Conservation (phyloP, 2,329 filamentous ascomycete genomes). For the Trichoderma simmonsii region DNA sequence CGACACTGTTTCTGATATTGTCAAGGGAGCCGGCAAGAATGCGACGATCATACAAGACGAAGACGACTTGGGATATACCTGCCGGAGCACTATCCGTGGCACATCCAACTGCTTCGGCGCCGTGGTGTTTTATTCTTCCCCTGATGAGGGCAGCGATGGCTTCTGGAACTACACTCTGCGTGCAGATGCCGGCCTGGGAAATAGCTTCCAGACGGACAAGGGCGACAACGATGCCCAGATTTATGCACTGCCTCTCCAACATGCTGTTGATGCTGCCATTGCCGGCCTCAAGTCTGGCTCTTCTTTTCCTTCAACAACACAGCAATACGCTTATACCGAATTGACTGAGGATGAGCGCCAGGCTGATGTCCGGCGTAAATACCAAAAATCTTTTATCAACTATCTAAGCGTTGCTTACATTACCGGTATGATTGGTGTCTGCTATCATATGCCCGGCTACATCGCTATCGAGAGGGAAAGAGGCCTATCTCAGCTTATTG, state of each 20-base stretch:
- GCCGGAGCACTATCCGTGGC: constrained; percentile 58
- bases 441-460: constrained; percentile 68
- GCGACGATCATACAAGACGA: constrained; percentile 26
- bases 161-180: constrained; percentile 72
- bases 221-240: constrained; percentile 61
- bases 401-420: constrained; percentile 66
- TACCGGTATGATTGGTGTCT: constrained; percentile 65
- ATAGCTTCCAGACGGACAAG: constrained; percentile 53
- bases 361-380: constrained; percentile 55
- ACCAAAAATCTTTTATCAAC: constrained; percentile 62
- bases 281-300: constrained; percentile 16
- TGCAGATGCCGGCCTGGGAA: constrained; percentile 57
- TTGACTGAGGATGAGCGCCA: constrained; percentile 48
- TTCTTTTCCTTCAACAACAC: constrained; percentile 30
- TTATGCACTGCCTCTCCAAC: constrained; percentile 66
- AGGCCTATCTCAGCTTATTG: constrained; percentile 70
- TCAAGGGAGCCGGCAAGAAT: constrained; percentile 27
- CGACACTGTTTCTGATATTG: constrained; percentile 33
- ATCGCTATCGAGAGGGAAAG: constrained; percentile 68
- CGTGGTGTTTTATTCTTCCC: constrained; percentile 67
- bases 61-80: constrained; percentile 41
- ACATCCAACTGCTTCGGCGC: constrained; percentile 71
- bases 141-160: constrained; percentile 50
- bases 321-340: constrained; percentile 33
- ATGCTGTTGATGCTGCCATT: constrained; percentile 64